Conservation (phyloP, 1,139 yeast species). For the Yamadazyma trypodendri region DNA sequence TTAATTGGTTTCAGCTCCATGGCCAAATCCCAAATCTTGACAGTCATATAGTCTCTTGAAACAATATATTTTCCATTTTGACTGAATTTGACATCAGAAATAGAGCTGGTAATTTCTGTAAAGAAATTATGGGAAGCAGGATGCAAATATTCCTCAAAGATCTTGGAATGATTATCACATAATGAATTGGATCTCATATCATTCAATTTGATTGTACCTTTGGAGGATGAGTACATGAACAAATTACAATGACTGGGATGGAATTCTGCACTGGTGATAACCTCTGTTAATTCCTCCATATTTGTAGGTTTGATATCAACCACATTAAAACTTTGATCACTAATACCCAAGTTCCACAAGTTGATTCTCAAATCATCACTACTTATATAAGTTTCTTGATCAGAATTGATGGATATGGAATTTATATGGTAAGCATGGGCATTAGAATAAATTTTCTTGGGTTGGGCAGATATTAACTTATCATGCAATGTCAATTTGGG, state of each 20-base stretch:
- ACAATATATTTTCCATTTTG: constrained; percentile 93
- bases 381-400: constrained; percentile 91
- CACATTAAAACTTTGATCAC: constrained; percentile 93
- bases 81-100: constrained; percentile 91
- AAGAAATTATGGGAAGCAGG: constrained; percentile 93
- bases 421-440: constrained; percentile 99
- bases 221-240: constrained; percentile 95
- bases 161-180: constrained; percentile 87
- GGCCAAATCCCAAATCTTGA: constrained; percentile 96
- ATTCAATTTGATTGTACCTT: constrained; percentile 92
- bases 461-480: constrained; percentile 92
- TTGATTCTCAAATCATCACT: constrained; percentile 95
- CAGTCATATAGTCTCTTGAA: constrained; percentile 94
- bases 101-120: constrained; percentile 94
- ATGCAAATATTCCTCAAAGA: constrained; percentile 90
- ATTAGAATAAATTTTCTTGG: constrained; percentile 86
- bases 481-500: constrained; percentile 92
- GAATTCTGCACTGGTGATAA: constrained; percentile 96
- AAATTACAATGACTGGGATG: constrained; percentile 91
- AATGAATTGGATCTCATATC: constrained; percentile 97
- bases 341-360: constrained; percentile 91
- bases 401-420: constrained; percentile 91
- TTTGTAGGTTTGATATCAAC: constrained; percentile 97
- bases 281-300: constrained; percentile 99
- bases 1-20: constrained; percentile 95